phyloP scores from a whole-genome alignment of 768 basidiomycete species.

The Russula vinacea region DNA sequence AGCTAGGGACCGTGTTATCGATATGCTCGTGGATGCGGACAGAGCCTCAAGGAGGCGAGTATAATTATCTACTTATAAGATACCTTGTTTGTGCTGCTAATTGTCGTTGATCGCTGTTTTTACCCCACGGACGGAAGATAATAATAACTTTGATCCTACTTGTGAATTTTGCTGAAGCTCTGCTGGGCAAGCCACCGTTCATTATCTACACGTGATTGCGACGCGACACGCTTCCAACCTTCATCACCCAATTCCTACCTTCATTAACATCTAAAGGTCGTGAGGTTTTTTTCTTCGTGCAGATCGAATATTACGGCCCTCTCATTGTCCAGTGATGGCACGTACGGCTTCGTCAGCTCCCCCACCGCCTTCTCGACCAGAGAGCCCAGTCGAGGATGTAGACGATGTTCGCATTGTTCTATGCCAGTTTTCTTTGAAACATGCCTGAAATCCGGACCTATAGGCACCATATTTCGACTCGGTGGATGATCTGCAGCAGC shows the following conservation, averaged over 20 bases:
- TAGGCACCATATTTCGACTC: slow-evolving; percentile 34
- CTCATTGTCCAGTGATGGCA: slow-evolving; percentile 18
- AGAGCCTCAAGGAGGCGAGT: slow-evolving; percentile 27
- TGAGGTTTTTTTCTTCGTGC: background rate
- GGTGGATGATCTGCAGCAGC: slow-evolving; percentile 36
- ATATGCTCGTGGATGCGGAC: slow-evolving; percentile 51
- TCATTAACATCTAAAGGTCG: background rate
- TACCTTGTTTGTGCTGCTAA: slow-evolving; percentile 18
- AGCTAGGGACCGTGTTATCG: slow-evolving; percentile 72
- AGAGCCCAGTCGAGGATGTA: slow-evolving; percentile 23
- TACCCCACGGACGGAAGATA: background rate
- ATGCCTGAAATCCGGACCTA: background rate
- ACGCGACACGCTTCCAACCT: background rate
- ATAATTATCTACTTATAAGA: slow-evolving; percentile 19
- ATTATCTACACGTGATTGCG: slow-evolving; percentile 14
- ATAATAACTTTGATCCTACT: background rate
- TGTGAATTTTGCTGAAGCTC: background rate
- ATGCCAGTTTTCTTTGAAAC: background rate
- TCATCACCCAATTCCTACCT: background rate
- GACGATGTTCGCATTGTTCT: slow-evolving; percentile 18
- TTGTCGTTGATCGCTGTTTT: slow-evolving; percentile 9
- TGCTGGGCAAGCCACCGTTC: background rate
- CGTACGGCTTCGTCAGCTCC: slow-evolving; percentile 21
- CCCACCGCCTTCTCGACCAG: slow-evolving; percentile 24
- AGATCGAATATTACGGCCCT: background rate